Evolutionary conservation across 1,284 basidiomycete genomes (phyloP).

Genomic region (Puccinia horiana): DNA sequence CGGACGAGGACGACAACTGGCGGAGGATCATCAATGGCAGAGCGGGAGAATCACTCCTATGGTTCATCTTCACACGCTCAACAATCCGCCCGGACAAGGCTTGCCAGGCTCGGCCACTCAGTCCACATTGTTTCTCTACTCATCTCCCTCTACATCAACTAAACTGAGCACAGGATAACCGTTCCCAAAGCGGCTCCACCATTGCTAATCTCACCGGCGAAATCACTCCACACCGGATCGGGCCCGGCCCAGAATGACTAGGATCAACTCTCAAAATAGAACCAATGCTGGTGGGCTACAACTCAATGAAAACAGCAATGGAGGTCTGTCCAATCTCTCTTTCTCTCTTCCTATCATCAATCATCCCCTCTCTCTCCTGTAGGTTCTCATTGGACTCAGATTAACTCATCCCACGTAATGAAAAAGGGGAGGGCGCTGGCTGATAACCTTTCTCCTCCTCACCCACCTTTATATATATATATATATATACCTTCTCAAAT

Average conservation of each 20-base stretch:
- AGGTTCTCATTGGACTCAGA: slow-evolving; percentile 33
- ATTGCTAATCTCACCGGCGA: slow-evolving; percentile 11
- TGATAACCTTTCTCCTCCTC: slow-evolving; percentile 8
- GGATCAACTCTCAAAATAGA: slow-evolving; percentile 3
- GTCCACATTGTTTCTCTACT: slow-evolving; percentile 18
- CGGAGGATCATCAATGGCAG: not conserved
- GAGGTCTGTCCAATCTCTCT: too few relatives aligned
- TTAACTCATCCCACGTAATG: slow-evolving; percentile 15
- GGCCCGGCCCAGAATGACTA: not conserved
- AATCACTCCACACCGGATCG: not conserved
- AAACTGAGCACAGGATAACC: not conserved
- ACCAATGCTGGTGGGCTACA: not conserved
- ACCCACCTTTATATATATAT: too few relatives aligned
- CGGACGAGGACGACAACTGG: not conserved
- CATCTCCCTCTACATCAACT: not conserved
- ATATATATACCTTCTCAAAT: not conserved
- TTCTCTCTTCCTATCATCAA: not conserved
- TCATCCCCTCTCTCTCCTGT: not conserved
- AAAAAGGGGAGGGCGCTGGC: slow-evolving; percentile 20
- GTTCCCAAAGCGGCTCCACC: slow-evolving; percentile 1
- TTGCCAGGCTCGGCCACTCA: not conserved
- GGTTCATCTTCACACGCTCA: not conserved
- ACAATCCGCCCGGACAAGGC: not conserved
- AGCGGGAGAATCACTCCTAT: not conserved
- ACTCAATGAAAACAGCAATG: not conserved